Conservation (phyloP, 2,329 filamentous ascomycete genomes). For the Tetracladium maxilliforme region DNA sequence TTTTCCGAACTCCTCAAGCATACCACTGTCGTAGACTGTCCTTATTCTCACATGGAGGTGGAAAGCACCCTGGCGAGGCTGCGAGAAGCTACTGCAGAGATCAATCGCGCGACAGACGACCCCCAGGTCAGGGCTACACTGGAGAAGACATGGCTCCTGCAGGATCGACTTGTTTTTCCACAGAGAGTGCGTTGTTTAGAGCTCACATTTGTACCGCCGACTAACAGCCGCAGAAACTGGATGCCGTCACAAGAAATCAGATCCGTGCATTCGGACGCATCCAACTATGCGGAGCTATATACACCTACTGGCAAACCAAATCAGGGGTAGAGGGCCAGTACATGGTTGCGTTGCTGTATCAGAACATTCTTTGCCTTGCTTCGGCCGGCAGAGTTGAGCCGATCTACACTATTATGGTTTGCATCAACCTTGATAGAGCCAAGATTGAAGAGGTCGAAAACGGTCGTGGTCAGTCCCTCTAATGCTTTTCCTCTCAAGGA, state of each 20-base stretch:
- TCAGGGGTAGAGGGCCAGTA: conserved; percentile 57
- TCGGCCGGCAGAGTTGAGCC: conserved; percentile 47
- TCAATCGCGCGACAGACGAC: conserved; percentile 76
- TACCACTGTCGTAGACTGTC: conserved; percentile 76
- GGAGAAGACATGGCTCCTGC: conserved; percentile 72
- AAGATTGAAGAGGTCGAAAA: conserved; percentile 63
- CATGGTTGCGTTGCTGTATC: conserved; percentile 75
- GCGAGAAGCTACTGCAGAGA: conserved; percentile 59
- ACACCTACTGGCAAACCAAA: conserved; percentile 67
- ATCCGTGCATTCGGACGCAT: conserved; percentile 72
- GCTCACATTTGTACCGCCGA: neutral
- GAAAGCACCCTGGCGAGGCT: conserved; percentile 58
- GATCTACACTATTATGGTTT: conserved; percentile 60
- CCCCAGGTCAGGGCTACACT: conserved; percentile 52
- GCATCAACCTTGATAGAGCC: conserved; percentile 51
- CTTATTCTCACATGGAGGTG: conserved; percentile 66
- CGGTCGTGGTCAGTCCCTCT: conserved; percentile 41
- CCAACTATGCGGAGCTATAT: conserved; percentile 66
- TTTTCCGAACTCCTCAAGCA: conserved; percentile 70
- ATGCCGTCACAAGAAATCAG: conserved; percentile 41
- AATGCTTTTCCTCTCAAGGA: conserved; percentile 1
- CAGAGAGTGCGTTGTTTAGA: conserved; percentile 39
- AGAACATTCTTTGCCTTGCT: conserved; percentile 64
- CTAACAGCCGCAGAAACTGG: conserved; percentile 15
- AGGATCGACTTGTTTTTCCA: conserved; percentile 65